Conservation (phyloP, 1,284 basidiomycete genomes). For the Cyathus olla region DNA sequence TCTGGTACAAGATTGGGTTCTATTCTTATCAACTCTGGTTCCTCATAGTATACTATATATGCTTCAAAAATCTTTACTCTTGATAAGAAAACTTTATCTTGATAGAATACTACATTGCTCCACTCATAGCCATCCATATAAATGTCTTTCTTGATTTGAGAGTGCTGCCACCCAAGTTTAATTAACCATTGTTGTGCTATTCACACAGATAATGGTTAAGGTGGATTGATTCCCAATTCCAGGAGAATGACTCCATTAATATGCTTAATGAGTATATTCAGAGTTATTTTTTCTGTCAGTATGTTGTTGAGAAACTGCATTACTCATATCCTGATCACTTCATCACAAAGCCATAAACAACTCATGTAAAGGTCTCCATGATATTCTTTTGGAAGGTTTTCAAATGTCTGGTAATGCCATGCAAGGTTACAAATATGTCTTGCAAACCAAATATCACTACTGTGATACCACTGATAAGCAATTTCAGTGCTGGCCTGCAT, state of each 20-base stretch:
- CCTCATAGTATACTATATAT: not conserved
- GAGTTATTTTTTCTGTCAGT: conserved; percentile 39
- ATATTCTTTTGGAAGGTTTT: conserved; percentile 42
- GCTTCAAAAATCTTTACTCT: not conserved
- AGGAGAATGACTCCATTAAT: conserved; percentile 40
- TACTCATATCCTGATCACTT: conserved; percentile 25
- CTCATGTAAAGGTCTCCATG: conserved; percentile 33
- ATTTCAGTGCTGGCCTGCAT: conserved; percentile 45
- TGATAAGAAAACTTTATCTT: conserved; percentile 7
- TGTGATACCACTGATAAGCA: conserved; percentile 44
- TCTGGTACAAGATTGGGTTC: conserved; percentile 2
- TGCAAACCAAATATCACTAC: conserved; percentile 36
- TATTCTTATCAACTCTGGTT: not conserved
- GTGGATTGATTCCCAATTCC: conserved; percentile 26
- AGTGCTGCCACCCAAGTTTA: not conserved
- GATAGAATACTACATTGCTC: conserved; percentile 14
- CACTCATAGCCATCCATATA: conserved; percentile 25
- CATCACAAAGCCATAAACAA: conserved; percentile 33
- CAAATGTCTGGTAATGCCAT: conserved; percentile 49
- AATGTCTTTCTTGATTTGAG: conserved; percentile 11
- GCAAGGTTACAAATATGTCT: conserved; percentile 37
- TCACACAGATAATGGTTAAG: conserved; percentile 21
- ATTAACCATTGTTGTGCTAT: conserved; percentile 23
- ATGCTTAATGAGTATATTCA: conserved; percentile 23
- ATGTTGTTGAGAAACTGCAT: conserved; percentile 26